Evolutionary conservation across 768 basidiomycete species (phyloP), one percentile per base, ranked within the genome.

Genomic region (Mycena sanguinolenta): DNA sequence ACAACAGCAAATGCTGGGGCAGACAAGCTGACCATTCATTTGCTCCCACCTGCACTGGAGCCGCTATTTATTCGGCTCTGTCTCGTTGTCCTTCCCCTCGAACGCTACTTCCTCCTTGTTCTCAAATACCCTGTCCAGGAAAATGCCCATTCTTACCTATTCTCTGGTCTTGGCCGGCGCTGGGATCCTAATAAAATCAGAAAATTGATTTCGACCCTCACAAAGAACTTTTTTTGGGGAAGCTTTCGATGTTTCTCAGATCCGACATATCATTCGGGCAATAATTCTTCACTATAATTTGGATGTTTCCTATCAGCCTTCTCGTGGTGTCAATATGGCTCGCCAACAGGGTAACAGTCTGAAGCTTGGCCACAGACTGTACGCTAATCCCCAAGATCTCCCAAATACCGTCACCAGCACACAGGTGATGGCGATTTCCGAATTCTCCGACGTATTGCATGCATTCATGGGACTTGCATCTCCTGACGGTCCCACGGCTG

Each of bases 131-230:
- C 17, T 12, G 19, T 14, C 39, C 17, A 30, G 17, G 10, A 17
- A 10, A 64, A 64, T 42, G 63, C 53, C 7, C 36, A 64, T 32
- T 64, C 12, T 42, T 64, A 55, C 39, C 39, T 64, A 13, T 64
- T 64, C 28, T 64, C 63, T 3, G 55, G 63, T 34, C 19, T 42
- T 4, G 63, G 53, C 17, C 25, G 23, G 53, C 53, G 52, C 23
- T 64, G 63, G 63, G 38, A 36, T 17, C 52, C 49, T 25, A 27
- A 28, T 16, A 21, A n/a, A 27, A 30, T 19, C 27, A 17, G 34
- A 16, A 38, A 27, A 1, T 38, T 53, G 13, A 25, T 63, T 8
- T 14, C 14, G 8, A 17, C n/a, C 7, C 30, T 63, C 17, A 63
- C 62, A 13, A 32, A 42, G 4, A 21, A 38, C 21, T n/a, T 54